Conservation (phyloP, 371 early-diverging fungal genomes). For the Caulochytrium protostelioides region DNA sequence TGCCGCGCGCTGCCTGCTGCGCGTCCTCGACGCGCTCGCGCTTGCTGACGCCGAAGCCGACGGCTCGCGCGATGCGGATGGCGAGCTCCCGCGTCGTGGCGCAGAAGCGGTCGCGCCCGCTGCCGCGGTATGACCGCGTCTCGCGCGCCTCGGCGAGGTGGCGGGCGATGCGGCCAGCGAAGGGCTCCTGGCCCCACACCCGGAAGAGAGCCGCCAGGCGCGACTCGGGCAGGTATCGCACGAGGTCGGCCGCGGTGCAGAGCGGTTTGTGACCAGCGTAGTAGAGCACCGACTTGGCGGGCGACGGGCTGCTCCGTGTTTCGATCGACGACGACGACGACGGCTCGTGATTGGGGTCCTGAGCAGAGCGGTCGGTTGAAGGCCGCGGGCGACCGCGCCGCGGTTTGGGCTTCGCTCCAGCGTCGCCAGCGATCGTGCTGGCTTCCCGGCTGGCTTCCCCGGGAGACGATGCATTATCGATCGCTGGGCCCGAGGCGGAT, state of each 20-base stretch:
- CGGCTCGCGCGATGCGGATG: conserved; percentile 27
- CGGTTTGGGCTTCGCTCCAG: conserved; percentile 14
- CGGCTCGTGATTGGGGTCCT: conserved; percentile 28
- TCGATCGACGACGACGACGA: conserved; percentile 19
- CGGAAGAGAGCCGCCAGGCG: too few species aligned
- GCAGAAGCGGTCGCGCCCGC: too few species aligned
- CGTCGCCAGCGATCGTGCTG: conserved; percentile 9
- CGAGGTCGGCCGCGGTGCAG: conserved; percentile 12
- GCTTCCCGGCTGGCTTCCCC: conserved; percentile 1
- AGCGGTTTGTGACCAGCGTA: conserved; percentile 20
- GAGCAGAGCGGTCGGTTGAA: conserved; percentile 9
- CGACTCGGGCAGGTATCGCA: too few species aligned
- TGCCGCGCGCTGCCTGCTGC: background rate
- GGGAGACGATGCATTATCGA: conserved; percentile 1
- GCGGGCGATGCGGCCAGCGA: too few species aligned
- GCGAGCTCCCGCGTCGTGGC: too few species aligned
- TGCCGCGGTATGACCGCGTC: too few species aligned
- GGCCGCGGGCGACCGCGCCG: background rate
- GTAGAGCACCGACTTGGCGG: background rate
- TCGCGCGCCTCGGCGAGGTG: too few species aligned
- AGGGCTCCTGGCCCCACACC: too few species aligned
- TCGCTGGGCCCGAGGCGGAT: background rate
- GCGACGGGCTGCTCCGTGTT: background rate
- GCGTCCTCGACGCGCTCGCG: conserved; percentile 21
- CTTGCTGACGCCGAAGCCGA: conserved; percentile 21